Evolutionary conservation across 805 yeast species (phyloP).

Genomic region (Starmerella vitae): DNA sequence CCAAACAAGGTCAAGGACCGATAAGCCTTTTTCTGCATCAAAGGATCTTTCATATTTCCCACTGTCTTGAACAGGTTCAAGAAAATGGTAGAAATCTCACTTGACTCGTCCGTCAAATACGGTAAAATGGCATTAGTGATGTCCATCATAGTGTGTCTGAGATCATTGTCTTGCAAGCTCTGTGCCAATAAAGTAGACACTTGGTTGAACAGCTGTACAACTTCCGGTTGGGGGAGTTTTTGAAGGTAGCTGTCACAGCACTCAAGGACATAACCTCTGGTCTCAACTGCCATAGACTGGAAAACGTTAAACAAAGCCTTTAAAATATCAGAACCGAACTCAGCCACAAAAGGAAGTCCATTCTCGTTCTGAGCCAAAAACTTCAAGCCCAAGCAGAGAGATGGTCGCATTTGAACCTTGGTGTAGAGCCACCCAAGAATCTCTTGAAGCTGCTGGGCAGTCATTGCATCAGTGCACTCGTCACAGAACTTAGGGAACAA

Average conservation of each 20-base stretch:
- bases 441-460: constrained; percentile 56
- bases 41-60: constrained; percentile 30
- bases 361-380: constrained; percentile 54
- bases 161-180: constrained; percentile 22
- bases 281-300: constrained; percentile 69
- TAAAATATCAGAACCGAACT: constrained; percentile 52
- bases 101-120: constrained; percentile 44
- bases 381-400: constrained; percentile 72
- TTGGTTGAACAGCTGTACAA: constrained; percentile 66
- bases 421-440: constrained; percentile 65
- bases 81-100: constrained; percentile 9
- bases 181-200: constrained; percentile 64
- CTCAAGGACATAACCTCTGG: constrained; percentile 73
- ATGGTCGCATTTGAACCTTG: constrained; percentile 58
- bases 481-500: constrained; percentile 80
- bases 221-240: constrained; percentile 52
- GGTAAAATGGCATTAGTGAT: constrained; percentile 75
- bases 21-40: constrained; percentile 80
- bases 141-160: constrained; percentile 82
- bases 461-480: constrained; percentile 59
- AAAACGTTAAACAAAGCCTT: constrained; percentile 86
- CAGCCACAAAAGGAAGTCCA: constrained; percentile 44
- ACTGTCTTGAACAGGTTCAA: constrained; percentile 18
- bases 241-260: constrained; percentile 70
- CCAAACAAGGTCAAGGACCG: constrained; percentile 49